A percentile compares a stretch with the other conserved stretches of the same genome.
phyloP scores from a whole-genome alignment of 441 rosid species.

The Melastoma candidum region DNA sequence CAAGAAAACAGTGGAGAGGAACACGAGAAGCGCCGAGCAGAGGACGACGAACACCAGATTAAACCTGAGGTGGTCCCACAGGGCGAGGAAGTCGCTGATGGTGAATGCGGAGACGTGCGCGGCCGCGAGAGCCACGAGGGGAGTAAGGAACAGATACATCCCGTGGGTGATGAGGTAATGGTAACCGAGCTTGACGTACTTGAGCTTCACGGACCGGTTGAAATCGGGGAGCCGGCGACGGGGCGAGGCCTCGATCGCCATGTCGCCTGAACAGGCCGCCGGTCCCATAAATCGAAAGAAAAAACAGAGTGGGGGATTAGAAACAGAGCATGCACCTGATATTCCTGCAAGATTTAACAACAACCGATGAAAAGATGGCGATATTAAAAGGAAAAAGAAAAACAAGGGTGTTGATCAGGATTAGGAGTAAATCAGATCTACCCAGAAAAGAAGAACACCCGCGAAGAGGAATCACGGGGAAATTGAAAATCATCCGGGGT shows the following conservation, averaged over 20 bases:
- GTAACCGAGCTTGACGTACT: constrained; percentile 9
- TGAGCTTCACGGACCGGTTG: constrained; percentile 7
- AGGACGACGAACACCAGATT: constrained; percentile 1
- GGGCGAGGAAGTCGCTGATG: background rate
- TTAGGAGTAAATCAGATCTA: too few relatives aligned
- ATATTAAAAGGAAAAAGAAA: too few relatives aligned
- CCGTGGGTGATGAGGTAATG: constrained; percentile 8
- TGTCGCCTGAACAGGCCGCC: too few relatives aligned
- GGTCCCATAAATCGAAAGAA: too few relatives aligned
- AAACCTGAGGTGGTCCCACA: constrained; percentile 3
- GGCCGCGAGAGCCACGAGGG: background rate
- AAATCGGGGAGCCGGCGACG: constrained; percentile 3
- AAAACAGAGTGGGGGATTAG: too few relatives aligned
- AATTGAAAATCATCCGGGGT: too few relatives aligned
- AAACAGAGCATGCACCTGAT: too few relatives aligned
- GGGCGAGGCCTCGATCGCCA: background rate
- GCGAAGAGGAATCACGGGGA: too few relatives aligned
- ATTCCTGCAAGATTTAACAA: too few relatives aligned
- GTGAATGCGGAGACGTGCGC: constrained; percentile 8
- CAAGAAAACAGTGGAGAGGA: background rate
- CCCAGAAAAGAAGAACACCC: too few relatives aligned
- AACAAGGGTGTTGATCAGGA: too few relatives aligned
- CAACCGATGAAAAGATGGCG: too few relatives aligned
- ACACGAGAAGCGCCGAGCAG: constrained; percentile 4
- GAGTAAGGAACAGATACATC: constrained; percentile 8